phyloP scores from a whole-genome alignment of 2,329 filamentous ascomycete species.

The Ilyonectria robusta region DNA sequence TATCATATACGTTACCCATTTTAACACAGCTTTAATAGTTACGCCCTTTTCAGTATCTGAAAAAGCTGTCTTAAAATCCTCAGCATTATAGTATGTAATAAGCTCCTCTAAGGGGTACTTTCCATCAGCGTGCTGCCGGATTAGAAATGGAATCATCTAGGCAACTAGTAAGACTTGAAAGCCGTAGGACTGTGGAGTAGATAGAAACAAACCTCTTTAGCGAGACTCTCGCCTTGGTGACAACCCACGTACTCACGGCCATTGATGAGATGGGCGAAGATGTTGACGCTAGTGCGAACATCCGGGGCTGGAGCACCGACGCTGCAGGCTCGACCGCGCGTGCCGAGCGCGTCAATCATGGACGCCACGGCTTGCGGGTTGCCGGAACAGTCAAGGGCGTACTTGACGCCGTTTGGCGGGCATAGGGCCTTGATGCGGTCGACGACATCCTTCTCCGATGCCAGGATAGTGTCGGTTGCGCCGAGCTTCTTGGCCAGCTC shows the following conservation, averaged over 20 bases:
- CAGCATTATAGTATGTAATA: not conserved
- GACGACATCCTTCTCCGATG: not conserved
- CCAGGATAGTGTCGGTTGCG: not conserved
- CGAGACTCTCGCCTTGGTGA: not conserved
- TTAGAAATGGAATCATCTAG: not conserved
- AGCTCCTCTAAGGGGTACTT: not conserved
- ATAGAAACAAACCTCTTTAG: not conserved
- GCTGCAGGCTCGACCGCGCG: not conserved
- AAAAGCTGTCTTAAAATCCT: not conserved
- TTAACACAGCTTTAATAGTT: not conserved
- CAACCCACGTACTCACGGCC: not conserved
- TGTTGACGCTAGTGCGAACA: not conserved
- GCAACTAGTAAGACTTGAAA: not conserved
- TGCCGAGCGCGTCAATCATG: not conserved
- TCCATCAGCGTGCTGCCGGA: not conserved
- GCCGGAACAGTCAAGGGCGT: not conserved
- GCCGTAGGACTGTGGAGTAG: not conserved
- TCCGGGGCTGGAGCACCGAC: not conserved
- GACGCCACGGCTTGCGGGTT: not conserved
- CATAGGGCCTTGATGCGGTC: not conserved
- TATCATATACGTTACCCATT: no score
- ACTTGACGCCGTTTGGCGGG: not conserved
- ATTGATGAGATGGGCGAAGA: not conserved
- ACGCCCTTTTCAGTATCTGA: not conserved
- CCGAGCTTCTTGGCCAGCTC: not conserved